These are phyloP conservation scores for Casuarina equisetifolia DNA, from an alignment of 306 rosid genomes.

Conservation along the genomic window DNA sequence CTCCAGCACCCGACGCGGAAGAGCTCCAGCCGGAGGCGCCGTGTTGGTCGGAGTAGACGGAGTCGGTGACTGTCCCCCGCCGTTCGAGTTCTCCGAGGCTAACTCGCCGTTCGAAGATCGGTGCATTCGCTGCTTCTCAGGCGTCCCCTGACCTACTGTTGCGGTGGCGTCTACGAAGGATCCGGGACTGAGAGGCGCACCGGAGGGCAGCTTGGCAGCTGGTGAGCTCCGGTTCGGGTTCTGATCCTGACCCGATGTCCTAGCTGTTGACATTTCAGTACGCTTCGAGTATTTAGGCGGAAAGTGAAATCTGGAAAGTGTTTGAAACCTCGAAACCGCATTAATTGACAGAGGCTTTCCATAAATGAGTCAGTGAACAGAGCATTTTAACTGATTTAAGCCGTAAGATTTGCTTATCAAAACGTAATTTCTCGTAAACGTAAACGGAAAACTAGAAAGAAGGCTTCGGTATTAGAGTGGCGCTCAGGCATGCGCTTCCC, in stretches of 20 bases:
- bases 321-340: background rate
- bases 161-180: slow-evolving; percentile 38
- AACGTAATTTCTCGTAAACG: no score
- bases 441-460: no score
- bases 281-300: background rate
- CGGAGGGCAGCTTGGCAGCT: slow-evolving; percentile 16
- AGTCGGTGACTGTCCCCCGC: slow-evolving; percentile 1
- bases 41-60: background rate
- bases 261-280: slow-evolving; percentile 2
- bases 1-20: background rate
- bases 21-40: background rate
- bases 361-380: no score
- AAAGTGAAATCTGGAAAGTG: background rate
- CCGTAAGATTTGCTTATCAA: no score
- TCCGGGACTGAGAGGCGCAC: slow-evolving; percentile 47
- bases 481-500: no score
- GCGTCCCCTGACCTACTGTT: background rate
- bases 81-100: slow-evolving; percentile 14
- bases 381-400: no score
- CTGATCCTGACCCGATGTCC: background rate
- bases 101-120: slow-evolving; percentile 4
- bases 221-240: slow-evolving; percentile 8
- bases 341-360: no score
- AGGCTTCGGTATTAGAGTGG: no score
- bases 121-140: background rate